phyloP scores from a whole-genome alignment of 306 rosid species.

The Begonia fuchsioides region DNA sequence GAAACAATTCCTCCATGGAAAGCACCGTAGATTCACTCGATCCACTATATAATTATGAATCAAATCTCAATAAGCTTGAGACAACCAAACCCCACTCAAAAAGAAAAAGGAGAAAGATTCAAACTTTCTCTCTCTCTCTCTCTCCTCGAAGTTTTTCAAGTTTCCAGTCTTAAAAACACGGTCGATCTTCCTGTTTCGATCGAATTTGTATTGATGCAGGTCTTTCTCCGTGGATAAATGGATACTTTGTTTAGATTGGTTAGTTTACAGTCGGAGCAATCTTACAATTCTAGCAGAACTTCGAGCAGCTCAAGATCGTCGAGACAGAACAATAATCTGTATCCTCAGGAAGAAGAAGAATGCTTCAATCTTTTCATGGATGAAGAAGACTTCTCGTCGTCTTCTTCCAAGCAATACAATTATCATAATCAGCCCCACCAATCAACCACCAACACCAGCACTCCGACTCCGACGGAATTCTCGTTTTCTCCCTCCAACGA shows the following conservation, averaged over 20 bases:
- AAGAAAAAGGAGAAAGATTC: too few species aligned
- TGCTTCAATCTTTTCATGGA: constrained; percentile 98
- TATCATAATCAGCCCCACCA: constrained; percentile 25
- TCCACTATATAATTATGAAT: not conserved
- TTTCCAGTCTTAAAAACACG: too few species aligned
- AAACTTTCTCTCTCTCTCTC: constrained; percentile 3
- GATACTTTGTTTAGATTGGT: constrained; percentile 84
- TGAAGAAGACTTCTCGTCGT: constrained; percentile 84
- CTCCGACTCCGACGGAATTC: constrained; percentile 15
- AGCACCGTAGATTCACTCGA: too few species aligned
- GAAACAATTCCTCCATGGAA: constrained; percentile 7
- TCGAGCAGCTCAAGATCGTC: constrained; percentile 71
- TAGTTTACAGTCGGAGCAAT: constrained; percentile 59
- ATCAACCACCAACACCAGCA: constrained; percentile 9
- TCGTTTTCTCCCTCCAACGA: constrained; percentile 31
- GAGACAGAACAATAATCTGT: constrained; percentile 25
- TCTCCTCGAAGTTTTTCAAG: not conserved
- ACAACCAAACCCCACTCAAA: too few species aligned
- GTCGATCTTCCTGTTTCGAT: too few species aligned
- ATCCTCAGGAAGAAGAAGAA: constrained; percentile 49
- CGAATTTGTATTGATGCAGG: too few species aligned
- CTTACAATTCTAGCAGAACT: constrained; percentile 58
- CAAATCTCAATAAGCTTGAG: too few species aligned
- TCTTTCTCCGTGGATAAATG: constrained; percentile 30
- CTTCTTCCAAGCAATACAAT: constrained; percentile 18